phyloP scores from a whole-genome alignment of 495 filamentous ascomycete species.

The Geopyxis carbonaria region DNA sequence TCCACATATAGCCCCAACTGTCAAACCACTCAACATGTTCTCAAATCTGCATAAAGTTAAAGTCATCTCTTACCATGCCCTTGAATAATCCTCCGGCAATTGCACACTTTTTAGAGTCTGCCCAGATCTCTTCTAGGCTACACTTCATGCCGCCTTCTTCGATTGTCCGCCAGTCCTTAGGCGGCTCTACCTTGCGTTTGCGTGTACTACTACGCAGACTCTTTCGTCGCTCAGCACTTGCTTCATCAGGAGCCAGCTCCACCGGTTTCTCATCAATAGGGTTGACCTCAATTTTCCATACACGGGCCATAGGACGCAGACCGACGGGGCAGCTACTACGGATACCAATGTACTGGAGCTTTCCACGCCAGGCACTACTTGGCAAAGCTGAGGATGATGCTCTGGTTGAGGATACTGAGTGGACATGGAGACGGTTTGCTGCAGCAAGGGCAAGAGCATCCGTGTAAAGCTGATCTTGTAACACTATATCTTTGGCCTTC shows the following conservation, averaged over 20 bases:
- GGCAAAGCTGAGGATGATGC: neutral
- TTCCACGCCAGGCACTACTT: neutral
- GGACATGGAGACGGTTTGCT: neutral
- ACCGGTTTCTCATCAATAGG: neutral
- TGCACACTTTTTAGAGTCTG: neutral
- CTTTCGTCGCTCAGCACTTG: neutral
- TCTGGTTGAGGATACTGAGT: neutral
- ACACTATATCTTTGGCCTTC: neutral
- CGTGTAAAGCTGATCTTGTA: slow-evolving; percentile 1
- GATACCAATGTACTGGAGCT: slow-evolving; percentile 5
- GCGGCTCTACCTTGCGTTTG: neutral
- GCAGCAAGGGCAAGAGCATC: slow-evolving; percentile 1
- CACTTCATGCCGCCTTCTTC: neutral
- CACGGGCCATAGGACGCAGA: neutral
- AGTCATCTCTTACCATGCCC: too few species aligned
- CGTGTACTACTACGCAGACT: slow-evolving; percentile 3
- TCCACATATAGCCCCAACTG: too few species aligned
- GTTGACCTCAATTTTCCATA: slow-evolving; percentile 3
- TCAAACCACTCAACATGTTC: too few species aligned
- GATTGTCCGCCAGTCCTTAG: slow-evolving; percentile 1
- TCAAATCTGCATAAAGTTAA: too few species aligned
- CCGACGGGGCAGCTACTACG: neutral
- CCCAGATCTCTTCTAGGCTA: neutral
- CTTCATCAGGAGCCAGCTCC: neutral
- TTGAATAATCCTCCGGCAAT: too few species aligned